These are phyloP conservation scores for Dactylonectria macrodidyma DNA, from an alignment of 2,329 filamentous ascomycete genomes.

Conservation along the genomic window DNA sequence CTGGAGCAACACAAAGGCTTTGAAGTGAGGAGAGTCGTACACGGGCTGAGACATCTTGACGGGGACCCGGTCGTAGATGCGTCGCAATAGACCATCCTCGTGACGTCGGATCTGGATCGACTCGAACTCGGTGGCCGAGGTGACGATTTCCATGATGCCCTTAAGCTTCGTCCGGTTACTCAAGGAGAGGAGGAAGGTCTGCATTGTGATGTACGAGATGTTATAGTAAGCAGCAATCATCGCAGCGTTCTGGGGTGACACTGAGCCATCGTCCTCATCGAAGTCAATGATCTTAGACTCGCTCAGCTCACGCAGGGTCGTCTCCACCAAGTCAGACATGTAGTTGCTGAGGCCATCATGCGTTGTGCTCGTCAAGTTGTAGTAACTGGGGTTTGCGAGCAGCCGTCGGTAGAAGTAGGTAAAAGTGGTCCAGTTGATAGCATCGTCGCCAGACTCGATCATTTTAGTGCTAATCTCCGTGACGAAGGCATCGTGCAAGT, in stretches of 20 bases:
- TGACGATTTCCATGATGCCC: constrained; percentile 96
- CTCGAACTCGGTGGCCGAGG: constrained; percentile 97
- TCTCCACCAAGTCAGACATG: constrained; percentile 94
- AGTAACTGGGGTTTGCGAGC: constrained; percentile 96
- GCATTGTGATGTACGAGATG: constrained; percentile 99
- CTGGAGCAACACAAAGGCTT: constrained; percentile 96
- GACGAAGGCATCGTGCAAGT: constrained; percentile 95
- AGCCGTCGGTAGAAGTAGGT: constrained; percentile 98
- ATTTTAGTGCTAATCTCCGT: constrained; percentile 97
- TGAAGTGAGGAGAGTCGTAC: constrained; percentile 97
- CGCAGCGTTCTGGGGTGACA: constrained; percentile 92
- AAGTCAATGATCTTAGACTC: constrained; percentile 97
- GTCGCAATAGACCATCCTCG: constrained; percentile 88
- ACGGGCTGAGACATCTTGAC: constrained; percentile 93
- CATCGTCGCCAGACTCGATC: constrained; percentile 95
- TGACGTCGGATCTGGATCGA: constrained; percentile 94
- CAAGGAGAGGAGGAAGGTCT: constrained; percentile 95
- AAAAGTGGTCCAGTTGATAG: constrained; percentile 98
- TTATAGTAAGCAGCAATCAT: constrained; percentile 99
- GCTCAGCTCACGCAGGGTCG: constrained; percentile 88
- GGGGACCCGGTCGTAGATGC: constrained; percentile 94
- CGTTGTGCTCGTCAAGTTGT: constrained; percentile 88
- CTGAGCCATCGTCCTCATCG: constrained; percentile 92
- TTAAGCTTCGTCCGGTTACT: constrained; percentile 93
- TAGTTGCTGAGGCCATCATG: constrained; percentile 95